Conservation (phyloP, 1,139 yeast species). For the Diutina neorugosa region DNA sequence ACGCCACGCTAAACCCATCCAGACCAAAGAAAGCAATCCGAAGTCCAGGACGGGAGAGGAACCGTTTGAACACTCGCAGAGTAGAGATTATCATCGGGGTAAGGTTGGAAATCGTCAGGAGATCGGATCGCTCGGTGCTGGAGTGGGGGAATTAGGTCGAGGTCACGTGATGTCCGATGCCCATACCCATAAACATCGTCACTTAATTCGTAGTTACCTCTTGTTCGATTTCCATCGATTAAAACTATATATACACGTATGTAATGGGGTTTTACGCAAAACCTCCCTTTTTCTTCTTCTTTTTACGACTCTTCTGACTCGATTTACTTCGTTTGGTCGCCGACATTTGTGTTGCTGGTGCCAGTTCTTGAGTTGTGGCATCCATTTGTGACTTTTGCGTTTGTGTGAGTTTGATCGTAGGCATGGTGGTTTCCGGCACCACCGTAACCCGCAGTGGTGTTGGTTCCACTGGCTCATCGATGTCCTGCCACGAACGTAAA, state of each 20-base stretch:
- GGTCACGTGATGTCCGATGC: not conserved
- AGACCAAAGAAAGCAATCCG: constrained; percentile 68
- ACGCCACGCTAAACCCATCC: constrained; percentile 57
- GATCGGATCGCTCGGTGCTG: not conserved
- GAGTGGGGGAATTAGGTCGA: not conserved
- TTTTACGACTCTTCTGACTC: not conserved
- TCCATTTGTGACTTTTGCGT: not conserved
- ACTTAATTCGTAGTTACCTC: no score
- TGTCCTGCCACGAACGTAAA: not conserved
- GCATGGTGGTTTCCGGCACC: not conserved
- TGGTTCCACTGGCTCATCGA: not conserved
- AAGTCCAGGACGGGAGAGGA: not conserved
- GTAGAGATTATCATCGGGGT: not conserved
- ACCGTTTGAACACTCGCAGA: not conserved
- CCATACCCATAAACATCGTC: no score
- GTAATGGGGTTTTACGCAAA: no score
- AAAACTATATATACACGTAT: not conserved
- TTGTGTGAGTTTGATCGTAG: not conserved
- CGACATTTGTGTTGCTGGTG: not conserved
- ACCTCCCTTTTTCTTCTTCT: constrained; percentile 2
- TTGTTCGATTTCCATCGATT: no score
- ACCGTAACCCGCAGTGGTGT: no score
- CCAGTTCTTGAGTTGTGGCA: not conserved
- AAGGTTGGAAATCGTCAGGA: no score
- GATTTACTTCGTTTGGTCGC: not conserved